Percentiles rank a stretch among this genome's conserved stretches.
Conservation (phyloP, 2,329 filamentous ascomycete species). For the Penicillium italicum region DNA sequence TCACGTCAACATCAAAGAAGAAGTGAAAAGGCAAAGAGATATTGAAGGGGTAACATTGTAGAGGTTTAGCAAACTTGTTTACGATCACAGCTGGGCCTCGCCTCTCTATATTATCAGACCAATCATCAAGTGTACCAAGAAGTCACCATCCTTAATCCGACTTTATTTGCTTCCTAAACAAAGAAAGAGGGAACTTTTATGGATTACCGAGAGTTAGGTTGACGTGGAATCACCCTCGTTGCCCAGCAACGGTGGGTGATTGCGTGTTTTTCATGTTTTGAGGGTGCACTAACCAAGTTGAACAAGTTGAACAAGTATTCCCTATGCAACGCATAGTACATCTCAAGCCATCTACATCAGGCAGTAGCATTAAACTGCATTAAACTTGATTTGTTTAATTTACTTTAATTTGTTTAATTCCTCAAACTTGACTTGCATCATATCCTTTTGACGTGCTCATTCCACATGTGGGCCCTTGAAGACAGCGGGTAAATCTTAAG, state of each 20-base stretch:
- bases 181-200: conserved; percentile 14
- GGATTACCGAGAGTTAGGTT: conserved; percentile 13
- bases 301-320: neutral
- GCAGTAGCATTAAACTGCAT: neutral
- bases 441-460: neutral
- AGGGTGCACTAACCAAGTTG: no score
- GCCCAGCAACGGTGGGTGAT: conserved; percentile 17
- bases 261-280: conserved; percentile 9
- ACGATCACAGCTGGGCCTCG: neutral
- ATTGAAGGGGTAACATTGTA: neutral
- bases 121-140: conserved; percentile 9
- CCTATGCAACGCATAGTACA: conserved; percentile 3
- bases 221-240: conserved; percentile 18
- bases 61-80: conserved; percentile 3
- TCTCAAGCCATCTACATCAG: neutral
- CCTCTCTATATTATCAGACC: conserved; percentile 2
- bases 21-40: neutral
- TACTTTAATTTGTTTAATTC: no score
- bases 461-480: neutral
- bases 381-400: neutral
- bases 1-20: neutral
- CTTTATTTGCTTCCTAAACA: conserved; percentile 13
- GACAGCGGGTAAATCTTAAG: neutral
- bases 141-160: neutral
- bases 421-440: neutral